These are phyloP conservation scores for Penicillium fuscoglaucum DNA, from an alignment of 2,329 filamentous ascomycete species.

Conservation along the genomic window DNA sequence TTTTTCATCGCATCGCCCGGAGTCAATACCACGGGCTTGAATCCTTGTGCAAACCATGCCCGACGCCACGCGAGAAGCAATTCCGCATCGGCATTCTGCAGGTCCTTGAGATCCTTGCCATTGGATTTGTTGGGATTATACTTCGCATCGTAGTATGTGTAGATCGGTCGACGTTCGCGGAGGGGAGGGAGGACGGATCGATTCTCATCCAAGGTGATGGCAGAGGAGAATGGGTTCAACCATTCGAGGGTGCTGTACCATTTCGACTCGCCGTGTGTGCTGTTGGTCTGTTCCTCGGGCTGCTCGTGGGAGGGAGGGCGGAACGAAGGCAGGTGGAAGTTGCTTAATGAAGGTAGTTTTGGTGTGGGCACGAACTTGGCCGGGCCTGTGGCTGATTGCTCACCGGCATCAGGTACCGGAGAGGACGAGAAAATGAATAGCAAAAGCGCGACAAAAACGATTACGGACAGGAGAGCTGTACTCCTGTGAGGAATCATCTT, in stretches of 20 bases:
- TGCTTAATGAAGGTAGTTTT: conserved; percentile 52
- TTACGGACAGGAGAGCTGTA: conserved; percentile 44
- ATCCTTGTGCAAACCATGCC: conserved; percentile 94
- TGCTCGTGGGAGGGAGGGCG: conserved; percentile 69
- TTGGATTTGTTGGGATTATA: conserved; percentile 34
- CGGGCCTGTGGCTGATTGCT: conserved; percentile 27
- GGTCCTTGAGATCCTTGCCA: conserved; percentile 59
- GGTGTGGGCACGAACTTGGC: conserved; percentile 38
- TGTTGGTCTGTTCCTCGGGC: conserved; percentile 71
- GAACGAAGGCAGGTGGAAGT: conserved; percentile 64
- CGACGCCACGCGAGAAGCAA: conserved; percentile 84
- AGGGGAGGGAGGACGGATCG: conserved; percentile 80
- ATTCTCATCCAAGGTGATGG: conserved; percentile 76
- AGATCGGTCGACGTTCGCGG: conserved; percentile 68
- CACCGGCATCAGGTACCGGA: conserved; percentile 30
- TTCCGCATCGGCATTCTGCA: conserved; percentile 71
- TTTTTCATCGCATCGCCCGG: conserved; percentile 80
- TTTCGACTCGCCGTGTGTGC: conserved; percentile 71
- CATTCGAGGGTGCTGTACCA: conserved; percentile 92
- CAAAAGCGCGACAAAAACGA: conserved; percentile 46
- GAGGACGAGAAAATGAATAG: conserved; percentile 49
- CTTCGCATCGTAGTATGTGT: conserved; percentile 84
- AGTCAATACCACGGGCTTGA: conserved; percentile 78
- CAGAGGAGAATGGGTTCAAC: conserved; percentile 84
- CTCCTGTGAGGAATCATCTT: conserved; percentile 45